Percentiles rank a stretch among this genome's conserved stretches.
Evolutionary conservation across 2,329 filamentous ascomycete genomes (phyloP).

Genomic region (Apiospora koreana): DNA sequence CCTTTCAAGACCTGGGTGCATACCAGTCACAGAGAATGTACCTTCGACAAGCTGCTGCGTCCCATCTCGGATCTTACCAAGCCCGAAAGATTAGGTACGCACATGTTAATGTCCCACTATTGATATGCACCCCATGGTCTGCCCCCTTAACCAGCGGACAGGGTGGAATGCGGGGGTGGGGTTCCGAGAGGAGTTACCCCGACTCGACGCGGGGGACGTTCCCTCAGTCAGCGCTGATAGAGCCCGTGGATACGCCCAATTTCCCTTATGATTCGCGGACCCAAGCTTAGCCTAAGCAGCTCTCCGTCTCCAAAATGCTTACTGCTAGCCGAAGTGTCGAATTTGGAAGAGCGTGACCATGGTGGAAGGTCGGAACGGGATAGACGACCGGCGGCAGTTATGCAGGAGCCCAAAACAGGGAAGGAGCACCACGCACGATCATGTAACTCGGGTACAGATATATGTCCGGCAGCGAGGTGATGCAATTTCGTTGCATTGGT

Average conservation of each 20-base stretch:
- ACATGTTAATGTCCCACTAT: not conserved
- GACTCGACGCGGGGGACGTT: not conserved
- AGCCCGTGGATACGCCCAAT: not conserved
- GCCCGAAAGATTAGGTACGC: not conserved
- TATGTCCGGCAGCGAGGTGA: not conserved
- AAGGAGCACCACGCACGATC: not conserved
- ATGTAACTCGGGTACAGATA: not conserved
- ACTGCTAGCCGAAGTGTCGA: not conserved
- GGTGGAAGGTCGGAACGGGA: not conserved
- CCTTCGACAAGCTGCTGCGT: not conserved
- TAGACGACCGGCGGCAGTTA: not conserved
- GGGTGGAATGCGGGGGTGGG: not conserved
- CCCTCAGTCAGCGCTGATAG: conserved; percentile 5
- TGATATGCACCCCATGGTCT: not conserved
- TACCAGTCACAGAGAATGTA: not conserved
- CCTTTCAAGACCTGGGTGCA: no score
- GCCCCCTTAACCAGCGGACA: not conserved
- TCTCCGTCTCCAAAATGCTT: not conserved
- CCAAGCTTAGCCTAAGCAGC: not conserved
- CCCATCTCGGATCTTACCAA: not conserved
- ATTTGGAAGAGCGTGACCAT: not conserved
- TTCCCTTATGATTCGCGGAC: not conserved
- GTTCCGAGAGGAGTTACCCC: not conserved
- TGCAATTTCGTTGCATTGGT: not conserved
- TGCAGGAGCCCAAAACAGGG: not conserved